These are phyloP conservation scores for Coniophora puteana DNA, from an alignment of 1,284 basidiomycete genomes.

Conservation along the genomic window DNA sequence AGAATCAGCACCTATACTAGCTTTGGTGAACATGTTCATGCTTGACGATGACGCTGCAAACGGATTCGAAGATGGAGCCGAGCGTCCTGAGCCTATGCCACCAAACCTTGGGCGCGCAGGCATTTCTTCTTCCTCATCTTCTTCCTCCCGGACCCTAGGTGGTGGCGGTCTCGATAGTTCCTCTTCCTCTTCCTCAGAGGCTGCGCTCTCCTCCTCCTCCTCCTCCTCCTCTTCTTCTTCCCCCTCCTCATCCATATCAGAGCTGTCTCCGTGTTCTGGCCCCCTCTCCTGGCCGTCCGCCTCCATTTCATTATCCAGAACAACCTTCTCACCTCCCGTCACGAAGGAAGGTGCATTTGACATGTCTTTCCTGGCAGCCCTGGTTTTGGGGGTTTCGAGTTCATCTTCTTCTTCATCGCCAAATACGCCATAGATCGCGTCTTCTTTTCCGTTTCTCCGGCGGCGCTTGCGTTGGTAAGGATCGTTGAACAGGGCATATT, in stretches of 20 bases:
- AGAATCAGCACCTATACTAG: constrained; percentile 14
- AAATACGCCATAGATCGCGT: constrained; percentile 83
- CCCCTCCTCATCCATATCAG: constrained; percentile 28
- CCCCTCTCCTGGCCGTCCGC: constrained; percentile 35
- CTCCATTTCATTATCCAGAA: constrained; percentile 40
- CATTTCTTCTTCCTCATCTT: constrained; percentile 43
- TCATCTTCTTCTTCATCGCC: constrained; percentile 71
- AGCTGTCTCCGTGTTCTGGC: constrained; percentile 23
- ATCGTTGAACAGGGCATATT: constrained; percentile 76
- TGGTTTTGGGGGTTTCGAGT: constrained; percentile 27
- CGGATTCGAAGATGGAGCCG: constrained; percentile 9
- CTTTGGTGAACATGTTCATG: no score
- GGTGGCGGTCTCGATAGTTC: constrained; percentile 43
- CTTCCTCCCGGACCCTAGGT: constrained; percentile 49
- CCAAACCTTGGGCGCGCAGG: constrained; percentile 40
- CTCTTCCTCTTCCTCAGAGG: constrained; percentile 32
- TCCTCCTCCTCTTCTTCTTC: constrained; percentile 31
- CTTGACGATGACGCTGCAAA: no score
- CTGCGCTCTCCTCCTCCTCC: constrained; percentile 29
- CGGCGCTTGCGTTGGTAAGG: constrained; percentile 71
- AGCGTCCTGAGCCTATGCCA: constrained; percentile 42
- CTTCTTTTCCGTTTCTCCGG: constrained; percentile 66
- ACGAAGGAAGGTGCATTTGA: constrained; percentile 82
- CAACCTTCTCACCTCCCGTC: constrained; percentile 50
- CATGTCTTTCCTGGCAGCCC: constrained; percentile 45